Evolutionary conservation across 2,329 filamentous ascomycete species (phyloP), one percentile per base, ranked within the genome.

Genomic region (Balansia obtecta): DNA sequence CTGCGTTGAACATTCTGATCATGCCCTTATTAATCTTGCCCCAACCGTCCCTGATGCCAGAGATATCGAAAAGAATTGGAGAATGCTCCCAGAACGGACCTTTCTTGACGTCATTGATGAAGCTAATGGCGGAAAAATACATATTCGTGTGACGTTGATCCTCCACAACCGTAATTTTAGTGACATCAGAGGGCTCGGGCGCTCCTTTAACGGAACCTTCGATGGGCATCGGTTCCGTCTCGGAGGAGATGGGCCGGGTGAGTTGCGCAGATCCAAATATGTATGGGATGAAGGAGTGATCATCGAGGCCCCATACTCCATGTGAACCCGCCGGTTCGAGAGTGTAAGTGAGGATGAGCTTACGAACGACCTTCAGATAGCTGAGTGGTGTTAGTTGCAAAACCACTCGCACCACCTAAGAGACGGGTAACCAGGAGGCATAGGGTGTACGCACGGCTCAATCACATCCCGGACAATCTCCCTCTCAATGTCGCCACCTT

Each of bases 21-120:
- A 98, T 97, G 48, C 93, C 93, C 83, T 90, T 90, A 68, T 98
- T 97, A 61, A 98, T 95, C 72, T 98, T 98, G 37, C 86, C 93
- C 93, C 93, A 98, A n/a, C 93, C 87, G 51, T 85, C 83, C 57
- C 80, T 82, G 55, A 98, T 86, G 11, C 93, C 93, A 0, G 88
- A 95, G 41, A 98, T 88, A 65, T 98, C 90, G 64, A 85, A 98
- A 12, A 98, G 71, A 57, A 95, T 91, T 0, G 91, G 91, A 56
- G 88, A 95, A 64, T 98, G 91, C 59, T 91, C 87, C 90, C 93
- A 97, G 63, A 98, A 98, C 0, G 93, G 91, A 0, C 93, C 93
- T 55, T 77, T 90, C 64, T 98, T 98, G 46, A 98, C 93, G 62
- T 95, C 90, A 66, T 95, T 86, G 64, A 98, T 97, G 72, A 98